Conservation (phyloP, 2,329 filamentous ascomycete species). For the Botrytis fabae region DNA sequence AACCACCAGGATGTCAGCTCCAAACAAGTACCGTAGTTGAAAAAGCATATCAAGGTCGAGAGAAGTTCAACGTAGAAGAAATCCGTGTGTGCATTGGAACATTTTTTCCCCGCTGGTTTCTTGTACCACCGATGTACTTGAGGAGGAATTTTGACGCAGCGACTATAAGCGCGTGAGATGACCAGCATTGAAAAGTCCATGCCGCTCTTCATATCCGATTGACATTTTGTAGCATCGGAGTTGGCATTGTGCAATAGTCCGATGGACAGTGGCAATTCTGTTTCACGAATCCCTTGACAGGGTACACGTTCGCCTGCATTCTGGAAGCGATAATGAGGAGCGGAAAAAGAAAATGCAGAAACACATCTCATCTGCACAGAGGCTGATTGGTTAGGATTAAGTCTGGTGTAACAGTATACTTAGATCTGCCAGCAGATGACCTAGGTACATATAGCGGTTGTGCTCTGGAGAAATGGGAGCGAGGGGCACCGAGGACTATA, state of each 20-base stretch:
- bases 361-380: not conserved
- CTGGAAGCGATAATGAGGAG: conserved; percentile 14
- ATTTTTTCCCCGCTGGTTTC: not conserved
- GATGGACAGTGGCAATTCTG: not conserved
- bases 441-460: not conserved
- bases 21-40: not conserved
- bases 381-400: not conserved
- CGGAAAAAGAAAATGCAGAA: not conserved
- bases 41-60: not conserved
- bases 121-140: not conserved
- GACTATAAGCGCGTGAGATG: not conserved
- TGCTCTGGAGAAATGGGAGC: not conserved
- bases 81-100: not conserved
- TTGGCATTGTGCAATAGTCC: not conserved
- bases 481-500: not conserved
- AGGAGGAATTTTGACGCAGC: not conserved
- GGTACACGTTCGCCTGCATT: conserved; percentile 6
- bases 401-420: not conserved
- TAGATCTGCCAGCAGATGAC: conserved; percentile 19
- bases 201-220: not conserved
- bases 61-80: not conserved
- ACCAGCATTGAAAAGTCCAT: not conserved
- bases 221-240: not conserved
- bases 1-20: not conserved
- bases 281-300: conserved; percentile 13